Evolutionary conservation across 2,329 filamentous ascomycete genomes (phyloP), one percentile per base, ranked within the genome.

Genomic region (Aspergillus vadensis): DNA sequence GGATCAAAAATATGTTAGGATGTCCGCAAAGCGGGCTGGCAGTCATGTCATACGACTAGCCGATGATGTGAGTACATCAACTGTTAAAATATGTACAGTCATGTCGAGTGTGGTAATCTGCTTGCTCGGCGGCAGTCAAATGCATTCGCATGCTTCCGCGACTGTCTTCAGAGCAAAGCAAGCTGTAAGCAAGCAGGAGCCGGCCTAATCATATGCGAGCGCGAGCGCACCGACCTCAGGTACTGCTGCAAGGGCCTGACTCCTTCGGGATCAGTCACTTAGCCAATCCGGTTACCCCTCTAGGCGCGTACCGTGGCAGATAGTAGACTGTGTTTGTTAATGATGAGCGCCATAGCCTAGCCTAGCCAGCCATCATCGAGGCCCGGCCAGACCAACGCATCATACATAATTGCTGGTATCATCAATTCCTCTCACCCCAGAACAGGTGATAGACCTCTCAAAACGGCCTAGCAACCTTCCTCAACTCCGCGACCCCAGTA

Each of bases 401-500:
- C 32, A 36, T 36, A 2, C 32, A 36, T 14, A 36, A 36, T 36
- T 36, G 32, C 32, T 36, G 32, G 32, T 36, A 38, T 54, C 59
- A 52, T 59, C 63, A 60, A 23, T 5, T 21, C 23, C 32, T 15
- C 50, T 36, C 58, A 60, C 32, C 32, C 32, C 32, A 36, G 30
- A 36, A 14, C 12, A 14, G 12, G 10, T 36, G 32, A 36, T 41
- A 52, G 36, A 55, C 25, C 25, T 27, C 25, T 90, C 84, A 95
- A 71, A 91, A 91, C 25, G 95, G 95, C 79, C 96, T 95, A 19
- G 95, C 95, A 61, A 97, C 95, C 82, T 99, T 99, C 75, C 95
- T 88, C 66, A 80, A 79, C 83, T 98, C 95, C 67, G 83, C 87
- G 49, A 82, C 72, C 3, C 92, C 92, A 6, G 89, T 96, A 71